Conservation (phyloP, 2,329 filamentous ascomycete species). For the Pleochaeta shiraiana region DNA sequence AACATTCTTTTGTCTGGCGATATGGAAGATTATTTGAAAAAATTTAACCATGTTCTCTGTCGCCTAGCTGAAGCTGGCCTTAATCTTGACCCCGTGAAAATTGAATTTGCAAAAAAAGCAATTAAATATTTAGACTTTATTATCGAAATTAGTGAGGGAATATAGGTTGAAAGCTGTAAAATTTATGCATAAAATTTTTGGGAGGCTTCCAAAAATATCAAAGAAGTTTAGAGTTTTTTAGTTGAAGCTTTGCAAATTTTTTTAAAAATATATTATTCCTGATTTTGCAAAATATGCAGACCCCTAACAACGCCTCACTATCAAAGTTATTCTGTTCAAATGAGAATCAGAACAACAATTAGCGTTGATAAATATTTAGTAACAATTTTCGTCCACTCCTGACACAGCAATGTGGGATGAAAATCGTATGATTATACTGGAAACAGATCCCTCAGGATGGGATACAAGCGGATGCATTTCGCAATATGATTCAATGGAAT, state of each 20-base stretch:
- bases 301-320: background rate
- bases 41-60: background rate
- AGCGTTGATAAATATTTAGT: background rate
- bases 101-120: background rate
- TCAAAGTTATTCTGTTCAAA: background rate
- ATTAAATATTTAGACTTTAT: background rate
- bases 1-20: background rate
- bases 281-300: background rate
- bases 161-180: background rate
- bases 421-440: background rate
- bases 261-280: background rate
- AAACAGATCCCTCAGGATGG: background rate
- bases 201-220: background rate
- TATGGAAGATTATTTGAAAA: background rate
- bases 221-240: background rate
- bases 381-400: background rate
- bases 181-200: background rate
- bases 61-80: background rate
- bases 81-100: background rate
- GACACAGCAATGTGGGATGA: background rate
- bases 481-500: background rate
- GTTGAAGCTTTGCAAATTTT: background rate
- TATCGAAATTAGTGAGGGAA: background rate
- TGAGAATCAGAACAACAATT: background rate
- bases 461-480: background rate